Percentiles rank a stretch among this genome's conserved stretches.
Conservation (phyloP, 768 basidiomycete species). For the Termitomyces sp. region DNA sequence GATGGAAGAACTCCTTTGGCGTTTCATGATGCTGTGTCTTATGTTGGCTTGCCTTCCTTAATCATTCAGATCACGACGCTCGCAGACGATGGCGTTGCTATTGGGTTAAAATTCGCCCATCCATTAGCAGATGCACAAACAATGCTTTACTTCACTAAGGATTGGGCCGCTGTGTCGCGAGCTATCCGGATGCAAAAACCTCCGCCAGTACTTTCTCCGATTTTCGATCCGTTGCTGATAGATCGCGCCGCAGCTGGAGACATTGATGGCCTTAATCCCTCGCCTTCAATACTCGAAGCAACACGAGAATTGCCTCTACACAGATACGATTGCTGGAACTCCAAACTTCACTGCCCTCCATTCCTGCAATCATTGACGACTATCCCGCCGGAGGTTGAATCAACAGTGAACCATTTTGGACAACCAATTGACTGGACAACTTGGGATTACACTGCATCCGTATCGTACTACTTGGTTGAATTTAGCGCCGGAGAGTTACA, state of each 20-base stretch:
- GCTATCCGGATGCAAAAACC: conserved; percentile 8
- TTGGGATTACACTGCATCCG: conserved; percentile 21
- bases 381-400: conserved; percentile 13
- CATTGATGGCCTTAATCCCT: conserved; percentile 19
- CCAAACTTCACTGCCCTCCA: conserved; percentile 15
- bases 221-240: conserved; percentile 24
- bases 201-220: conserved; percentile 14
- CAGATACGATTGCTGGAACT: conserved; percentile 27
- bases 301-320: conserved; percentile 20
- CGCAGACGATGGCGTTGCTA: conserved; percentile 20
- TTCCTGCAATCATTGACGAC: conserved; percentile 11
- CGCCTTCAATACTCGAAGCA: conserved; percentile 16
- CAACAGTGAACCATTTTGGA: conserved; percentile 11
- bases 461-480: conserved; percentile 18
- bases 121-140: conserved; percentile 31
- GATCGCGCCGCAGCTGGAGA: conserved; percentile 24
- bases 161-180: conserved; percentile 26
- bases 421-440: conserved; percentile 22
- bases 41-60: conserved; percentile 22
- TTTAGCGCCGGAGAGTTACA: conserved; percentile 22
- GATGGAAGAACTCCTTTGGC: conserved; percentile 19
- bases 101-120: conserved; percentile 28
- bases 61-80: conserved; percentile 29
- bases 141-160: conserved; percentile 25
- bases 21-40: conserved; percentile 15